Percentiles rank a stretch among this genome's conserved stretches.
Evolutionary conservation across 106 monocot species (phyloP).

Genomic region (Platanthera zijinensis): DNA sequence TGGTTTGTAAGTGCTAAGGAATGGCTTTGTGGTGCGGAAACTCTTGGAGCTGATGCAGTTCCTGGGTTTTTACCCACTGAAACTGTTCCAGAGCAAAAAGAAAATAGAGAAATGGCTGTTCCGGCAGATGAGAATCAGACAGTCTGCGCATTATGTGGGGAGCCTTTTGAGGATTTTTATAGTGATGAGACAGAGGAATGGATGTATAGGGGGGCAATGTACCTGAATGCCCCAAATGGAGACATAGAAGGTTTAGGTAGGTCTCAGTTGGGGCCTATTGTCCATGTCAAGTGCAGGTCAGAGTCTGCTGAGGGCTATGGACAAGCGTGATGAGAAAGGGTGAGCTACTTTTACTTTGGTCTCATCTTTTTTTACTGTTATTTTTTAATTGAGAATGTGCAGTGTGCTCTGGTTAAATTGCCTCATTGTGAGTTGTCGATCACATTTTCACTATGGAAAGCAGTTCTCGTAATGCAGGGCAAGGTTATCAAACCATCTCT

Average conservation of each 20-base stretch:
- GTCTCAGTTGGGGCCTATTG: conserved; percentile 72
- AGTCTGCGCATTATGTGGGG: conserved; percentile 85
- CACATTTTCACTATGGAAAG: neutral
- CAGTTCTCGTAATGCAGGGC: neutral
- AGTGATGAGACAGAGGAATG: conserved; percentile 95
- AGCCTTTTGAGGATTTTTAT: conserved; percentile 92
- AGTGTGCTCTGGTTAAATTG: neutral
- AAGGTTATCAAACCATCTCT: neutral
- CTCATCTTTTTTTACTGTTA: neutral
- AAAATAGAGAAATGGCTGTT: conserved; percentile 75
- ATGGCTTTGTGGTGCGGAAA: conserved; percentile 84
- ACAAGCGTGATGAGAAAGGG: conserved; percentile 30
- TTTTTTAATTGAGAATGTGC: neutral
- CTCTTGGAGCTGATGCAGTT: conserved; percentile 61
- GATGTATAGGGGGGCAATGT: conserved; percentile 94
- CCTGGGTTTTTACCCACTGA: conserved; percentile 80
- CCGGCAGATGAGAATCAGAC: conserved; percentile 90
- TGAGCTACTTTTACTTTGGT: conserved; percentile 21
- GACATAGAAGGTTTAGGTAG: conserved; percentile 48
- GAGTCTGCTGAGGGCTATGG: conserved; percentile 37
- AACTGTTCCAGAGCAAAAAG: conserved; percentile 47
- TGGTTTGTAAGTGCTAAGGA: conserved; percentile 94
- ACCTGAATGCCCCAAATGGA: conserved; percentile 78
- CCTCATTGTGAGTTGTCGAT: neutral
- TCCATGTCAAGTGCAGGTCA: conserved; percentile 85